phyloP scores from a whole-genome alignment of 148 eudicot genomes.

The Nepenthes mirabilis region DNA sequence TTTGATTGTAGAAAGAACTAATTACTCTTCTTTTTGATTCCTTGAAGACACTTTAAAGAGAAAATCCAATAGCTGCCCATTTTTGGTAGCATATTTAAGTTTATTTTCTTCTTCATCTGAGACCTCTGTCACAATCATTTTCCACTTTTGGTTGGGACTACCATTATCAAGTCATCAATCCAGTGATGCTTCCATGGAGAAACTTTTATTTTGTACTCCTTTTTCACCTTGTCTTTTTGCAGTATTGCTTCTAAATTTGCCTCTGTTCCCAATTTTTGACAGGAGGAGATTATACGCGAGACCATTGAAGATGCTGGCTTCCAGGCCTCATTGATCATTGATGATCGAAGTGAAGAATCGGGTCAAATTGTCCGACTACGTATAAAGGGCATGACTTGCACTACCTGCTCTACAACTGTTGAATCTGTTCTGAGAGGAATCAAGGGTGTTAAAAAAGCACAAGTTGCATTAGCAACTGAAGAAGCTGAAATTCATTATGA shows the following conservation, averaged over 20 bases:
- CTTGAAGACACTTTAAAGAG: too few relatives aligned
- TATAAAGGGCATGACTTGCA: constrained; percentile 81
- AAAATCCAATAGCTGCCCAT: too few relatives aligned
- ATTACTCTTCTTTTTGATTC: too few relatives aligned
- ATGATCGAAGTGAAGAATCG: constrained; percentile 31
- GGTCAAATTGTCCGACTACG: constrained; percentile 50
- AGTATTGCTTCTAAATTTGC: background rate
- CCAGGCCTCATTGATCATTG: constrained; percentile 48
- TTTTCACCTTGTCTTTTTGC: background rate
- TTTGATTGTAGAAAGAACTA: too few relatives aligned
- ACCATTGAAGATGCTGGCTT: constrained; percentile 53
- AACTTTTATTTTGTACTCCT: background rate
- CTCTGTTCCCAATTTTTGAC: background rate
- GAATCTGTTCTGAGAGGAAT: constrained; percentile 44
- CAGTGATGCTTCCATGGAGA: too few relatives aligned
- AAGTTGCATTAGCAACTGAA: constrained; percentile 76
- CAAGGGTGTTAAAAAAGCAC: constrained; percentile 63
- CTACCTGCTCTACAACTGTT: constrained; percentile 66
- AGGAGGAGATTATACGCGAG: constrained; percentile 40
- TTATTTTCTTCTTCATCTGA: too few relatives aligned
- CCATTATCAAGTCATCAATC: too few relatives aligned
- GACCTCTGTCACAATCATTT: too few relatives aligned
- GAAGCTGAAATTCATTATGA: constrained; percentile 72
- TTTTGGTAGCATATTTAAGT: too few relatives aligned
- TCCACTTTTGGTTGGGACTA: too few relatives aligned